Percentiles rank a stretch among this genome's conserved stretches.
These are phyloP conservation scores for Elaeagnus macrophylla DNA, from an alignment of 306 rosid species.

Conservation along the genomic window DNA sequence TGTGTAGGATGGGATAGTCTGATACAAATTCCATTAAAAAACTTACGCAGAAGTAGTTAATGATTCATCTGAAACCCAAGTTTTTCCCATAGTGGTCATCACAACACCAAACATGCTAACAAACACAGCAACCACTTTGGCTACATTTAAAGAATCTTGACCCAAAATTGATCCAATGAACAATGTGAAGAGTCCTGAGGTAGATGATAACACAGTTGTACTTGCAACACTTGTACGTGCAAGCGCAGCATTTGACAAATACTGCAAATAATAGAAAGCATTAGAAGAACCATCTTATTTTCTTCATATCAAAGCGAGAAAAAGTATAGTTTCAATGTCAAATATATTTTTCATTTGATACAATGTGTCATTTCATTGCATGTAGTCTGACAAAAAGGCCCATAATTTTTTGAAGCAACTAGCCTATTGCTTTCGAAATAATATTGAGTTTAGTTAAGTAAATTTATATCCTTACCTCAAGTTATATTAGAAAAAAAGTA, in stretches of 20 bases:
- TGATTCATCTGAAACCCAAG: constrained; percentile 88
- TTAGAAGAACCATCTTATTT: constrained; percentile 11
- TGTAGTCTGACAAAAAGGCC: no score
- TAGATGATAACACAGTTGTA: constrained; percentile 91
- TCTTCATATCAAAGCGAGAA: constrained; percentile 1
- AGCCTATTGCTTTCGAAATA: no score
- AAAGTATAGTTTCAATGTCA: not conserved
- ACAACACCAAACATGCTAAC: constrained; percentile 93
- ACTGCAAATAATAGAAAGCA: constrained; percentile 39
- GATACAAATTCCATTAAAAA: not conserved
- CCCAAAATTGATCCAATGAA: constrained; percentile 79
- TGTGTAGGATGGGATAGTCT: not conserved
- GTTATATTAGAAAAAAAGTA: constrained; percentile 7
- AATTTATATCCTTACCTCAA: no score
- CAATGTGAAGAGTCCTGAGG: constrained; percentile 97
- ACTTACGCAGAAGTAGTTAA: constrained; percentile 46
- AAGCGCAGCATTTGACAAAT: constrained; percentile 95
- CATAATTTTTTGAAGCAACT: no score
- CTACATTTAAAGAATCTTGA: constrained; percentile 68
- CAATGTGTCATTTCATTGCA: no score
- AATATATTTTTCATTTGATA: not conserved
- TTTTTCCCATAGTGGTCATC: constrained; percentile 92
- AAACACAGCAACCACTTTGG: constrained; percentile 84
- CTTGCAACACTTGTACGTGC: constrained; percentile 98
- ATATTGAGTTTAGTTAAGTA: no score